These are phyloP conservation scores for Metschnikowia borealis DNA, from an alignment of 805 yeast genomes.

Conservation along the genomic window DNA sequence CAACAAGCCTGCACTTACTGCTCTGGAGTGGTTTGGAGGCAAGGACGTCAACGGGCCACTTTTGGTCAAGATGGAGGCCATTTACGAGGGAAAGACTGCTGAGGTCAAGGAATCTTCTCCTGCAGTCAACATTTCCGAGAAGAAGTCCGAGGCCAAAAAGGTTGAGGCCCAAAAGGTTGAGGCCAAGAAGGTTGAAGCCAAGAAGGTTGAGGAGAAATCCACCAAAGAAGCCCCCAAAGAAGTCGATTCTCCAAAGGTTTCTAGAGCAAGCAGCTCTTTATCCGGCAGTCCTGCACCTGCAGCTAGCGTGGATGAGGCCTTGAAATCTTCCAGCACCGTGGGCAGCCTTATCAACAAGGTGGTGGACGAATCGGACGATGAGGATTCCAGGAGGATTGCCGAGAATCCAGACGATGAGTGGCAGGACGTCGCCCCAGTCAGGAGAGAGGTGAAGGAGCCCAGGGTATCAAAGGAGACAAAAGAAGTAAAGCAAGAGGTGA, in stretches of 20 bases:
- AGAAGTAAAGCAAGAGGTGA: neutral
- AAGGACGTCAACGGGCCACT: constrained; percentile 80
- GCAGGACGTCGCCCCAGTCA: constrained; percentile 34
- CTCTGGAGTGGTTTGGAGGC: constrained; percentile 78
- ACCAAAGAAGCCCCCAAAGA: neutral
- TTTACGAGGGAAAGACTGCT: constrained; percentile 74
- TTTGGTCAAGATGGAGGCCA: constrained; percentile 65
- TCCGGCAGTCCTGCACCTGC: constrained; percentile 10
- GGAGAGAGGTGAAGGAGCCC: neutral
- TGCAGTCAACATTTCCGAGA: constrained; percentile 26
- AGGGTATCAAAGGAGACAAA: neutral
- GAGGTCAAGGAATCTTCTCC: constrained; percentile 40
- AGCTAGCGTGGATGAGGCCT: constrained; percentile 27
- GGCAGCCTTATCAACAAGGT: constrained; percentile 35
- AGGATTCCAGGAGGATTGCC: constrained; percentile 22
- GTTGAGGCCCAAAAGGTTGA: constrained; percentile 8
- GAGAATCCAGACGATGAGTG: constrained; percentile 32
- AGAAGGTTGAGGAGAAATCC: too few relatives aligned
- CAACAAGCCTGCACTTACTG: constrained; percentile 67
- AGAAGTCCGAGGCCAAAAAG: constrained; percentile 11
- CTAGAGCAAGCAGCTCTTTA: neutral
- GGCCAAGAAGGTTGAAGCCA: neutral
- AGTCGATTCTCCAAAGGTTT: neutral
- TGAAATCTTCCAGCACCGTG: constrained; percentile 35
- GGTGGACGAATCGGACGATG: constrained; percentile 36